phyloP scores from a whole-genome alignment of 2,329 filamentous ascomycete genomes.

The Colletotrichum noveboracense region DNA sequence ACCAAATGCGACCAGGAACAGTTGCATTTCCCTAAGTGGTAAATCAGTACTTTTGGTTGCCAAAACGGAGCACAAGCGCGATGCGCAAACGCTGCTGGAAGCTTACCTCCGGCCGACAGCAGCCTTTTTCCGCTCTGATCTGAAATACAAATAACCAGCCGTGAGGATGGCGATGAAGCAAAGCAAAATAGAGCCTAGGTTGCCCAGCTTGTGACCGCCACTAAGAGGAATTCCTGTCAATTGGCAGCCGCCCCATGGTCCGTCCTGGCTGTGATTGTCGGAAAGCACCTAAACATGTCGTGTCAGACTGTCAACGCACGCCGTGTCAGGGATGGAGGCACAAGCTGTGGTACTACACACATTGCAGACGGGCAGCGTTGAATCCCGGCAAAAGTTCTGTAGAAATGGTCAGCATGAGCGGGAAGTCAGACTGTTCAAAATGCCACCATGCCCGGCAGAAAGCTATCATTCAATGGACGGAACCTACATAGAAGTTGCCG shows the following conservation, averaged over 20 bases:
- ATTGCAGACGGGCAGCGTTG: constrained; percentile 84
- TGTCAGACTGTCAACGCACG: constrained; percentile 22
- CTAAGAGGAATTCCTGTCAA: constrained; percentile 78
- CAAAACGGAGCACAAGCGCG: neutral
- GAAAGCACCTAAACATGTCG: constrained; percentile 67
- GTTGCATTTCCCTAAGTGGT: constrained; percentile 83
- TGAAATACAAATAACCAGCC: constrained; percentile 72
- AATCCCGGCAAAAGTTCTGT: constrained; percentile 83
- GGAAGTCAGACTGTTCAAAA: constrained; percentile 25
- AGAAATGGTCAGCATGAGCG: constrained; percentile 13
- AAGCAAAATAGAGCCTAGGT: constrained; percentile 91
- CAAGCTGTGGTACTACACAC: constrained; percentile 54
- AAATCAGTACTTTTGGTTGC: constrained; percentile 27
- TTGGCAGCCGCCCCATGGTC: constrained; percentile 72
- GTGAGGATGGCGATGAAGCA: constrained; percentile 77
- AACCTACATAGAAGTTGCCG: constrained; percentile 63
- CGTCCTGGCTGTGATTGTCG: constrained; percentile 60
- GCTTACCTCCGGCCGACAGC: constrained; percentile 88
- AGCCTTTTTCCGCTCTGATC: constrained; percentile 88
- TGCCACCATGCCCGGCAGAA: constrained; percentile 3
- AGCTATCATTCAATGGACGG: constrained; percentile 2
- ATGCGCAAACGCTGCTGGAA: neutral
- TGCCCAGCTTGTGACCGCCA: constrained; percentile 71
- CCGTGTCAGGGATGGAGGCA: constrained; percentile 11
- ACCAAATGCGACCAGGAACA: constrained; percentile 87